A percentile compares a stretch with the other conserved stretches of the same genome.
Conservation (phyloP, 768 basidiomycete species). For the Suillus bovinus region DNA sequence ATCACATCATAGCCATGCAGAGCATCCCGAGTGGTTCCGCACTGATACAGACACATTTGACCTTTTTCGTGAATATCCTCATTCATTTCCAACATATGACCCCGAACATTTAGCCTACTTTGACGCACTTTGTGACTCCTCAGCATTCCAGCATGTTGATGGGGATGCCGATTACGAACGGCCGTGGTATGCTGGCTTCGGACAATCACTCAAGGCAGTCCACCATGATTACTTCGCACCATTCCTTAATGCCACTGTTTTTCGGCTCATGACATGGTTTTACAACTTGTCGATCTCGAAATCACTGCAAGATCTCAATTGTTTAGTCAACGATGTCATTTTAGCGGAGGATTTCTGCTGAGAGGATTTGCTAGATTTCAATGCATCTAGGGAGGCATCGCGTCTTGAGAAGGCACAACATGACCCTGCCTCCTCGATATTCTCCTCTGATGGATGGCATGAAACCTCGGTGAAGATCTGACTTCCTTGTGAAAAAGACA, state of each 20-base stretch:
- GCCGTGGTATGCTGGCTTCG: neutral
- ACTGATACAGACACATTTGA: neutral
- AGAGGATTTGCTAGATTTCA: constrained; percentile 8
- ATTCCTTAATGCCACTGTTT: neutral
- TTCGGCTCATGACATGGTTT: constrained; percentile 10
- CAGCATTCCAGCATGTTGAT: neutral
- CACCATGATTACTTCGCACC: neutral
- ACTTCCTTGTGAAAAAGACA: neutral
- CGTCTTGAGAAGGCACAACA: neutral
- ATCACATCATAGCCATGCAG: no score
- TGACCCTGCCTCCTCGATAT: neutral
- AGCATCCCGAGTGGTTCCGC: no score
- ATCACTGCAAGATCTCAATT: constrained; percentile 2
- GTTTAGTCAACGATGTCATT: constrained; percentile 7
- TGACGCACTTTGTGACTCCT: neutral
- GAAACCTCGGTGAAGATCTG: neutral
- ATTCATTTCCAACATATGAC: constrained; percentile 3
- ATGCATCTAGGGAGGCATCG: neutral
- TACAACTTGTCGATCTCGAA: constrained; percentile 1
- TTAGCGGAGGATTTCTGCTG: constrained; percentile 6
- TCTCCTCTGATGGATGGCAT: neutral
- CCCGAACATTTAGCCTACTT: neutral
- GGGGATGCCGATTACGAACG: neutral
- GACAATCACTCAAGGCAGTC: neutral
- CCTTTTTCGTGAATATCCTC: constrained; percentile 1